Evolutionary conservation across 371 early-diverging fungal genomes (phyloP).

Genomic region (Batrachochytrium dendrobatidis): DNA sequence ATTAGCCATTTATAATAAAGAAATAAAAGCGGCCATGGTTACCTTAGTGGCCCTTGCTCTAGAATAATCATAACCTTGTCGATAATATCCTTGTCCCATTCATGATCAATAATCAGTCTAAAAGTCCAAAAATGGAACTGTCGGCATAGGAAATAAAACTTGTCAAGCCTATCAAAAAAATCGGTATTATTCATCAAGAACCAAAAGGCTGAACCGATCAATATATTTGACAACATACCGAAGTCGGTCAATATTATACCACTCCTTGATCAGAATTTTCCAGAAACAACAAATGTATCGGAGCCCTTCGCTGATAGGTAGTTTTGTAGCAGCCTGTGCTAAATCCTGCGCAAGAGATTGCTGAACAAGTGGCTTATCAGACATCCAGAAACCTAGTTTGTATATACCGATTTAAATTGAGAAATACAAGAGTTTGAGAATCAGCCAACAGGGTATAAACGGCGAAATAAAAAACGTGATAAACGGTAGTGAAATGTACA

Average conservation of each 20-base stretch:
- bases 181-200: not conserved
- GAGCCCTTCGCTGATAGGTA: slow-evolving; percentile 43
- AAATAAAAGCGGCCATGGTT: slow-evolving; percentile 6
- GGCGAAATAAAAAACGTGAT: not conserved
- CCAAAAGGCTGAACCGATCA: not conserved
- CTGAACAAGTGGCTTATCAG: slow-evolving; percentile 87
- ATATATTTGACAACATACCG: slow-evolving; percentile 36
- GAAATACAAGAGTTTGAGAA: not conserved
- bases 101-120: slow-evolving; percentile 54
- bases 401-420: no score
- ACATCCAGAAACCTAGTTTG: slow-evolving; percentile 83
- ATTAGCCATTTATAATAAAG: not conserved
- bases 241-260: slow-evolving; percentile 81
- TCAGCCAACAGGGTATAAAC: not conserved
- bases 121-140: slow-evolving; percentile 64
- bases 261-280: slow-evolving; percentile 72
- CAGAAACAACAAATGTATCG: slow-evolving; percentile 72
- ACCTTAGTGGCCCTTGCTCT: slow-evolving; percentile 63
- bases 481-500: not conserved
- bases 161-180: slow-evolving; percentile 57
- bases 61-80: slow-evolving; percentile 54
- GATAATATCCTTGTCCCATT: slow-evolving; percentile 56
- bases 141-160: slow-evolving; percentile 74
- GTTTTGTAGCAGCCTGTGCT: slow-evolving; percentile 53
- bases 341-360: slow-evolving; percentile 77